Evolutionary conservation across 345 rosid genomes (phyloP).

Genomic region (Brassica incana): DNA sequence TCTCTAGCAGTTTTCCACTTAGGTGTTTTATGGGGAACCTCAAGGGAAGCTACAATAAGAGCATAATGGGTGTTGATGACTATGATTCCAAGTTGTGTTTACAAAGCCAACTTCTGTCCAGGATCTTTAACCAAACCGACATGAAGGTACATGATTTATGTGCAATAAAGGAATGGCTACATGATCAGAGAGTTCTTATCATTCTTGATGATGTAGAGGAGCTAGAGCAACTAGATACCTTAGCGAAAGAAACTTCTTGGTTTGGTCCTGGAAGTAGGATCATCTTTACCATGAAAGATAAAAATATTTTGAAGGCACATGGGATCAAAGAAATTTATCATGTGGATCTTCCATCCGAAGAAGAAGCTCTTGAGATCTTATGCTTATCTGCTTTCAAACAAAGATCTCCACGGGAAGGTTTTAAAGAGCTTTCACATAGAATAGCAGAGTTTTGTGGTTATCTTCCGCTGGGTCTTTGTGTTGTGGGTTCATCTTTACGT

Average conservation of each 20-base stretch:
- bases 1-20: background rate
- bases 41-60: background rate
- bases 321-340: background rate
- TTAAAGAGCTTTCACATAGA: background rate
- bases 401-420: background rate
- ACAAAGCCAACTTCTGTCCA: background rate
- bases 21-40: background rate
- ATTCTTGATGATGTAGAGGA: background rate
- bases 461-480: background rate
- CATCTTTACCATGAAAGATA: background rate
- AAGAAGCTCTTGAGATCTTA: background rate
- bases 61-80: background rate
- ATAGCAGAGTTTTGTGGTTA: background rate
- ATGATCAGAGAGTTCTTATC: background rate
- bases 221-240: background rate
- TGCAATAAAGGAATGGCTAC: background rate
- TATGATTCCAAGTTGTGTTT: background rate
- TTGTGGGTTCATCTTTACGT: conserved; percentile 1
- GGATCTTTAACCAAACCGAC: background rate
- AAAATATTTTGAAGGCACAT: background rate
- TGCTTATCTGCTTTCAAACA: background rate
- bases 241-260: background rate
- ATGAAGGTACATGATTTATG: background rate
- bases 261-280: background rate
- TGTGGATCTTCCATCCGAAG: background rate